A percentile compares a stretch with the other conserved stretches of the same genome.
These are phyloP conservation scores for Typha latifolia DNA, from an alignment of 176 grass and related monocot genomes.

Conservation along the genomic window DNA sequence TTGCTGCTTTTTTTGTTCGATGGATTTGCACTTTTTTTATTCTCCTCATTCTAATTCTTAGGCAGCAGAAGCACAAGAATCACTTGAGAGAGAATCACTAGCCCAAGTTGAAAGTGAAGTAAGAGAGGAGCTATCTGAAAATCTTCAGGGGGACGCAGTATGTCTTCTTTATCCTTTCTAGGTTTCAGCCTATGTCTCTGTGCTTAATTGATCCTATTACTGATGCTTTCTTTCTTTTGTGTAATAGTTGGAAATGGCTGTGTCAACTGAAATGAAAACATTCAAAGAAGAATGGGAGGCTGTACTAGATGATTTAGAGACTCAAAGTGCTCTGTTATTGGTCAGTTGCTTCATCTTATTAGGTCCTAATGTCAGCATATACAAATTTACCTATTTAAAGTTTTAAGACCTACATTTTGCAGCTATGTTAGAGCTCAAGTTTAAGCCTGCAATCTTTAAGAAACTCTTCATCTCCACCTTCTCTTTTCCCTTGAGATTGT, in stretches of 20 bases:
- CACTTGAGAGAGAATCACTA: conserved; percentile 91
- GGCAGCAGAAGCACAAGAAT: conserved; percentile 96
- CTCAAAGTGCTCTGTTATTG: conserved; percentile 57
- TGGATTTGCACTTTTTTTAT: conserved; percentile 9
- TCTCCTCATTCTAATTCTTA: conserved; percentile 28
- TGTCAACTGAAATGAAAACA: conserved; percentile 76
- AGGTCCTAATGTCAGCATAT: not conserved
- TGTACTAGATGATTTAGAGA: conserved; percentile 85
- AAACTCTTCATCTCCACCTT: too few relatives aligned
- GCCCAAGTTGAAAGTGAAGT: conserved; percentile 85
- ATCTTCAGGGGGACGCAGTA: conserved; percentile 65
- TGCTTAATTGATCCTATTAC: conserved; percentile 10
- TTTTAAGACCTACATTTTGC: too few relatives aligned
- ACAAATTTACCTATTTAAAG: not conserved
- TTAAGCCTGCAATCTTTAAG: too few relatives aligned
- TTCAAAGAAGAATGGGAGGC: conserved; percentile 60
- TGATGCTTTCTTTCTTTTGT: conserved; percentile 13
- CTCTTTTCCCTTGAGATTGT: too few relatives aligned
- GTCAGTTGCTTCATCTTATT: conserved; percentile 34
- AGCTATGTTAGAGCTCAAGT: too few relatives aligned
- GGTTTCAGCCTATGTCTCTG: not conserved
- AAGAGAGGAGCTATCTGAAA: conserved; percentile 73
- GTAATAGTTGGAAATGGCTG: conserved; percentile 73
- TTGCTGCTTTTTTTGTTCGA: conserved; percentile 22
- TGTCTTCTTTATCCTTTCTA: conserved; percentile 24